Percentiles rank a stretch among this genome's conserved stretches.
phyloP scores from a whole-genome alignment of 495 filamentous ascomycete genomes.

The Trichoderma parareesei region DNA sequence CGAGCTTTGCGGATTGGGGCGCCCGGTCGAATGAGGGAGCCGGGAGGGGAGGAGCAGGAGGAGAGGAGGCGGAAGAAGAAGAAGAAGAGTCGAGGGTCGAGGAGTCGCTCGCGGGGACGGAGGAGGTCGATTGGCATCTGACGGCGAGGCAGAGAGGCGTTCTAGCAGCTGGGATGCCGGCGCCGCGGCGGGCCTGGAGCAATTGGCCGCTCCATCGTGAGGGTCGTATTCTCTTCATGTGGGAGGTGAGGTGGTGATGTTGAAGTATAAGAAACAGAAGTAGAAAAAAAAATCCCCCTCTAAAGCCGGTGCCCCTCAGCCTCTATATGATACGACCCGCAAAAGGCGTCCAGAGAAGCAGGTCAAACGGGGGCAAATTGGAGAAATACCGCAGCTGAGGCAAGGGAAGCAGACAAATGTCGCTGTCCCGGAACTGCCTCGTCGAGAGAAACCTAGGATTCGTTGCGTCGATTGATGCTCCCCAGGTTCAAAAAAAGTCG shows the following conservation, averaged over 20 bases:
- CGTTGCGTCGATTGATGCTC: constrained; percentile 5
- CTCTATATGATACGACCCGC: neutral
- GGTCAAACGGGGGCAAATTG: neutral
- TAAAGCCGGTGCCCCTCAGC: neutral
- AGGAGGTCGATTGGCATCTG: constrained; percentile 19
- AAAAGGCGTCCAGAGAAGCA: neutral
- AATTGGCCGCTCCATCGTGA: constrained; percentile 29
- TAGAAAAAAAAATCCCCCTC: constrained; percentile 7
- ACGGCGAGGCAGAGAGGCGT: constrained; percentile 14
- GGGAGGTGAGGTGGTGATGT: neutral
- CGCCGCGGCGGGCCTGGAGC: constrained; percentile 23
- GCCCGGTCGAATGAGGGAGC: constrained; percentile 64
- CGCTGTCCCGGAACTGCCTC: constrained; percentile 1
- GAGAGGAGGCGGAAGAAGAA: too few species aligned
- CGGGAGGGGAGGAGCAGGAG: constrained; percentile 25
- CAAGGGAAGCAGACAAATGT: constrained; percentile 1
- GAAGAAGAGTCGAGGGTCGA: constrained; percentile 13
- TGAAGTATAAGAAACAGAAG: neutral
- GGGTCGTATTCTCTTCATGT: constrained; percentile 37
- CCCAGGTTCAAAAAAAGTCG: constrained; percentile 3
- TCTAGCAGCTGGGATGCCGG: constrained; percentile 12
- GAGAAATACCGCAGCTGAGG: neutral
- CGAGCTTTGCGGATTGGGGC: constrained; percentile 76
- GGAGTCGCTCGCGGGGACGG: constrained; percentile 10
- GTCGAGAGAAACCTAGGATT: constrained; percentile 5